Percentiles rank a stretch among this genome's conserved stretches.
These are phyloP conservation scores for Verticillium zaregamsianum DNA, from an alignment of 2,329 filamentous ascomycete genomes.

Conservation along the genomic window DNA sequence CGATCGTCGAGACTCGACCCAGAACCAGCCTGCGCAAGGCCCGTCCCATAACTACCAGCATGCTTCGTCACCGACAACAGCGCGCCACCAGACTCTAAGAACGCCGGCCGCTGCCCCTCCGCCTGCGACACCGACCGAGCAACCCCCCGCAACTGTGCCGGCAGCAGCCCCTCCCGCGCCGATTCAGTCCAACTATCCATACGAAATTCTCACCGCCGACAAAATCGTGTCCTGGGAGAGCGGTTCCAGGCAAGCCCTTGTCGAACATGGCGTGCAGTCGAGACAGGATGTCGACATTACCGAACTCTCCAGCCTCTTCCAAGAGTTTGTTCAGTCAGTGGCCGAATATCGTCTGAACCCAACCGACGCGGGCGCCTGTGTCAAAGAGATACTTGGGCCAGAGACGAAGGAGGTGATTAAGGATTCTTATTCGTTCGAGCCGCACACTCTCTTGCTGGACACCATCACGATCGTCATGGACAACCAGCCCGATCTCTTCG, in stretches of 20 bases:
- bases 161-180: conserved; percentile 26
- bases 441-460: conserved; percentile 74
- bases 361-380: conserved; percentile 63
- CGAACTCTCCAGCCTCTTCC: conserved; percentile 68
- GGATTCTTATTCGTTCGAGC: conserved; percentile 51
- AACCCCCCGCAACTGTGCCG: conserved; percentile 7
- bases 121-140: conserved; percentile 7
- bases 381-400: conserved; percentile 69
- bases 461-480: conserved; percentile 76
- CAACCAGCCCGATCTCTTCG: conserved; percentile 51
- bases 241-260: conserved; percentile 59
- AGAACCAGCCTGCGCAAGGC: conserved; percentile 14
- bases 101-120: conserved; percentile 7
- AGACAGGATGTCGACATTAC: conserved; percentile 64
- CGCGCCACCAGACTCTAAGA: conserved; percentile 4
- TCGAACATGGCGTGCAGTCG: conserved; percentile 61
- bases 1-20: conserved; percentile 50
- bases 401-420: conserved; percentile 46
- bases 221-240: conserved; percentile 64
- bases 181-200: conserved; percentile 55
- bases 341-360: conserved; percentile 65
- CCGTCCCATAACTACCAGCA: neutral
- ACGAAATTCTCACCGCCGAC: conserved; percentile 71
- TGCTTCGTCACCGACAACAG: neutral
- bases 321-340: conserved; percentile 78